A percentile compares a stretch with the other conserved stretches of the same genome.
Evolutionary conservation across 768 basidiomycete genomes (phyloP).

Genomic region (Leccinellum luteum): DNA sequence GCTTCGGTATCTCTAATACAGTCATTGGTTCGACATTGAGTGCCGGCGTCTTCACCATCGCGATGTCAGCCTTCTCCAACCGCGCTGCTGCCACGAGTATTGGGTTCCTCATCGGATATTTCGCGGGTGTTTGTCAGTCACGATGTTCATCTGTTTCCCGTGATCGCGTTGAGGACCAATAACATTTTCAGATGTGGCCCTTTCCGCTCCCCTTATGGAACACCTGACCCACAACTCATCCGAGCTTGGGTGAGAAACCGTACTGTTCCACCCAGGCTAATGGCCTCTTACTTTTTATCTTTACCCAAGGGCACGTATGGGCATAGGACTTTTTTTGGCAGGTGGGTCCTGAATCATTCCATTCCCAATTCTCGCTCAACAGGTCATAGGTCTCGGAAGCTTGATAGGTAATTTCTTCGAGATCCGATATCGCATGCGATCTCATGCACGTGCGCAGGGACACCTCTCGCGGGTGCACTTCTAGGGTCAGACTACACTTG

Average conservation of each 20-base stretch:
- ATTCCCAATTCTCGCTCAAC: background rate
- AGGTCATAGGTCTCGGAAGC: conserved; percentile 23
- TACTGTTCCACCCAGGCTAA: background rate
- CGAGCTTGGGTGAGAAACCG: conserved; percentile 44
- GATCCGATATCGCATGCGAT: conserved; percentile 12
- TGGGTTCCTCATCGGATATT: conserved; percentile 46
- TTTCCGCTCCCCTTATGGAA: conserved; percentile 43
- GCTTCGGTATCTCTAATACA: conserved; percentile 45
- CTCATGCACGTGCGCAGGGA: conserved; percentile 35
- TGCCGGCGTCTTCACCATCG: conserved; percentile 41
- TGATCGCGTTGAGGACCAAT: background rate
- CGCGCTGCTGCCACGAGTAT: conserved; percentile 37
- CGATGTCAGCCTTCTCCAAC: conserved; percentile 39
- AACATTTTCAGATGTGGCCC: conserved; percentile 33
- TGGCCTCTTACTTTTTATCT: background rate
- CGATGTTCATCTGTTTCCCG: background rate
- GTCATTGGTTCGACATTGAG: conserved; percentile 36
- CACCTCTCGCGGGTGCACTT: conserved; percentile 56
- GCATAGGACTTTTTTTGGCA: conserved; percentile 47
- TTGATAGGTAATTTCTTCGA: conserved; percentile 17
- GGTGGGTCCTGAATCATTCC: conserved; percentile 28
- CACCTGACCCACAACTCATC: conserved; percentile 41
- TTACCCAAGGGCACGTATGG: conserved; percentile 36
- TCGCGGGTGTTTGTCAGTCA: conserved; percentile 42
- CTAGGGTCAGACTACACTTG: conserved; percentile 48